phyloP scores from a whole-genome alignment of 768 basidiomycete species.

The Mycena floridula region DNA sequence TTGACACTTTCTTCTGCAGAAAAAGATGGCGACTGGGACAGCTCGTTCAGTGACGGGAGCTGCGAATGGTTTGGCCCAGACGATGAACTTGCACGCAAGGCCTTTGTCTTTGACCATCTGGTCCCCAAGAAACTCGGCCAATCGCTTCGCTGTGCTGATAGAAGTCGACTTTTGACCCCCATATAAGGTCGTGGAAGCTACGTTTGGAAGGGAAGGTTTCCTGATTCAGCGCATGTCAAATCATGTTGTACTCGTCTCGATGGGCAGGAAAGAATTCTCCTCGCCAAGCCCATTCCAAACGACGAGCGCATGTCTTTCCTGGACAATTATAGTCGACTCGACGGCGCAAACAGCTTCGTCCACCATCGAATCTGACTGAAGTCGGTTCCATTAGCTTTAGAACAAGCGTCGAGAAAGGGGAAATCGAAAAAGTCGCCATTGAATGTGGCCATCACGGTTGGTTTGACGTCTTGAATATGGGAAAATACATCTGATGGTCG shows the following conservation, averaged over 20 bases:
- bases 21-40: constrained; percentile 95
- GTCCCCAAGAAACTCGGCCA: constrained; percentile 95
- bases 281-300: constrained; percentile 97
- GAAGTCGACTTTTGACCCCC: constrained; percentile 96
- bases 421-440: constrained; percentile 99
- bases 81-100: constrained; percentile 97
- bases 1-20: constrained; percentile 92
- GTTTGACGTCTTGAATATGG: constrained; percentile 89
- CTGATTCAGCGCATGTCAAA: constrained; percentile 92
- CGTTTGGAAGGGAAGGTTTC: constrained; percentile 87
- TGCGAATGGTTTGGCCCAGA: constrained; percentile 87
- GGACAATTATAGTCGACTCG: constrained; percentile 97
- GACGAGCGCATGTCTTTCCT: constrained; percentile 89
- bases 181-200: constrained; percentile 82
- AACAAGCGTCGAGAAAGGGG: constrained; percentile 85
- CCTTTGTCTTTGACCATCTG: constrained; percentile 99
- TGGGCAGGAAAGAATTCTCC: constrained; percentile 98
- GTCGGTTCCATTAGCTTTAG: constrained; percentile 86
- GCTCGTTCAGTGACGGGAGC: constrained; percentile 97
- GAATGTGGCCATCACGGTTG: constrained; percentile 96
- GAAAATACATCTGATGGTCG: constrained; percentile 83
- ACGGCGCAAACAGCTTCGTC: constrained; percentile 96
- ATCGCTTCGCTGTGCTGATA: constrained; percentile 89
- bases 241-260: constrained; percentile 98
- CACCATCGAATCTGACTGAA: constrained; percentile 97